Conservation (phyloP, 129 eudicot species). For the Tagetes patula region DNA sequence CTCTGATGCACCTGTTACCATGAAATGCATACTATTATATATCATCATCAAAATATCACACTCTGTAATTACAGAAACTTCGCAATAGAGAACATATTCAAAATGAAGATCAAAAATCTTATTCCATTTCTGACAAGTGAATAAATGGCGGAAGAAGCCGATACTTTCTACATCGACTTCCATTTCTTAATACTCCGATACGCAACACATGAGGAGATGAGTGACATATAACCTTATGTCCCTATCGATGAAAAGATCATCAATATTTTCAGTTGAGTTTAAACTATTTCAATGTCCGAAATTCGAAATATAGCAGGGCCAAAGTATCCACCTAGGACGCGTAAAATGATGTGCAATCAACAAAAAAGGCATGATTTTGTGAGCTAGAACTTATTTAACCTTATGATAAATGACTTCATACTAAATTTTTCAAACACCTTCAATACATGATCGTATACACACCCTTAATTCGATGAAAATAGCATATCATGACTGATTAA, state of each 20-base stretch:
- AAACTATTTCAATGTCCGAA: not conserved
- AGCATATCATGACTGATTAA: not conserved
- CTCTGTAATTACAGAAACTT: not conserved
- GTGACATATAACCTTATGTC: not conserved
- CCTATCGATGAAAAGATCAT: not conserved
- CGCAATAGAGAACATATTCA: not conserved
- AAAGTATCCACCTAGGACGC: too few relatives aligned
- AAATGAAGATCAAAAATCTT: not conserved
- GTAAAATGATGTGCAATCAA: not conserved
- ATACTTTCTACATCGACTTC: not conserved
- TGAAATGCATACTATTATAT: not conserved
- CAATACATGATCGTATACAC: slow-evolving; percentile 5
- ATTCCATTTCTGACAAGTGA: not conserved
- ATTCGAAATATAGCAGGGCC: too few relatives aligned
- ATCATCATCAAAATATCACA: not conserved
- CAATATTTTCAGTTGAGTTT: not conserved
- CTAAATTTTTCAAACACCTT: not conserved
- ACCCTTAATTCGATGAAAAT: not conserved
- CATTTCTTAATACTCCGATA: not conserved
- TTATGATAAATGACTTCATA: not conserved
- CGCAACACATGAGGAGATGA: not conserved
- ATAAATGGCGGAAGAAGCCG: not conserved
- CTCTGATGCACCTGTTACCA: slow-evolving; percentile 64
- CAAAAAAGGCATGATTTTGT: not conserved
- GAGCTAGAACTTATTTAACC: not conserved